These are phyloP conservation scores for Euphrasia confusa DNA, from an alignment of 257 asterid species.

Conservation along the genomic window DNA sequence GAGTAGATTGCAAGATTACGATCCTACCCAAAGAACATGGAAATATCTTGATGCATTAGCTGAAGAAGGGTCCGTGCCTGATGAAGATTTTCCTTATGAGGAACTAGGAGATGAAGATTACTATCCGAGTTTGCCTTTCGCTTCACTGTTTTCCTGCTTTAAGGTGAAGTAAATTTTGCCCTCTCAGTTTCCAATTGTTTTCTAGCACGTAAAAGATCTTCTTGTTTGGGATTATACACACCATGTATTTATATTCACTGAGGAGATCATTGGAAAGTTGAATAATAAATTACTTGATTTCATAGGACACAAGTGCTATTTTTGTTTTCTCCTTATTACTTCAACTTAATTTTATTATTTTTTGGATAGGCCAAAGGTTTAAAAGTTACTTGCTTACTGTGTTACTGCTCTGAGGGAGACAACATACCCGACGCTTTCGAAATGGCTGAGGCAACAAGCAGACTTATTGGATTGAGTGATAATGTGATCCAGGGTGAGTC, in stretches of 20 bases:
- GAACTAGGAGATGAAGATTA: constrained; percentile 87
- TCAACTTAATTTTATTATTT: background rate
- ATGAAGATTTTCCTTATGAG: constrained; percentile 59
- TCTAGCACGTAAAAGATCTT: constrained; percentile 14
- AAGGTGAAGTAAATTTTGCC: constrained; percentile 41
- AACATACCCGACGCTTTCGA: constrained; percentile 83
- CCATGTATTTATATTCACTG: background rate
- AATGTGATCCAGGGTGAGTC: constrained; percentile 48
- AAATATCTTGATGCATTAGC: constrained; percentile 55
- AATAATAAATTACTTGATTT: no score
- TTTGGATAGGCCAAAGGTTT: constrained; percentile 71
- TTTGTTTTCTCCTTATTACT: background rate
- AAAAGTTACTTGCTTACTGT: constrained; percentile 80
- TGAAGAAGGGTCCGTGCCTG: constrained; percentile 38
- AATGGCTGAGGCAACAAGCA: constrained; percentile 78
- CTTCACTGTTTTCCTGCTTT: constrained; percentile 86
- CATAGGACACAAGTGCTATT: background rate
- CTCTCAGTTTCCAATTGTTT: constrained; percentile 12
- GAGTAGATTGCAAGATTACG: constrained; percentile 66
- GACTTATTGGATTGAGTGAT: constrained; percentile 44
- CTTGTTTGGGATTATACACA: constrained; percentile 9
- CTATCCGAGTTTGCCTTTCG: constrained; percentile 87
- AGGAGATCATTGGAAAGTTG: background rate
- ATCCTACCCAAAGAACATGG: constrained; percentile 65
- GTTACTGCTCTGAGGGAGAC: constrained; percentile 99